Percentiles rank a stretch among this genome's conserved stretches.
phyloP scores from a whole-genome alignment of 345 rosid genomes.

The Theobroma cacao region DNA sequence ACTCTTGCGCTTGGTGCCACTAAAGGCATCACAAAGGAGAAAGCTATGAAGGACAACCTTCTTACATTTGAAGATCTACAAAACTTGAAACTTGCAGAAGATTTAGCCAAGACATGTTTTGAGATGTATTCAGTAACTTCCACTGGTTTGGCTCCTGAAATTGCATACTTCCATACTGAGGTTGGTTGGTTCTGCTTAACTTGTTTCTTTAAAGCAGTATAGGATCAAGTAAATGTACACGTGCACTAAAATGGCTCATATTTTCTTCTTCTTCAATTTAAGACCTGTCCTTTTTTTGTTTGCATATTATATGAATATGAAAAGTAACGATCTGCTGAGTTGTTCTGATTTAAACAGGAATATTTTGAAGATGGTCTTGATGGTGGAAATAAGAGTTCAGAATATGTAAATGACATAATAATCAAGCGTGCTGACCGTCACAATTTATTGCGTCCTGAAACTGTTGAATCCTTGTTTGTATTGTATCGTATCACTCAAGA shows the following conservation, averaged over 20 bases:
- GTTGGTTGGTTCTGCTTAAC: slow-evolving; percentile 33
- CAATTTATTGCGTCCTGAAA: slow-evolving; percentile 93
- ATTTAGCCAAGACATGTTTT: slow-evolving; percentile 84
- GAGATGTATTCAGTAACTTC: slow-evolving; percentile 95
- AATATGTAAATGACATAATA: slow-evolving; percentile 75
- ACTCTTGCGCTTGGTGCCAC: slow-evolving; percentile 97
- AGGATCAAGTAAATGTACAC: slow-evolving; percentile 6
- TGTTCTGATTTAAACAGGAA: slow-evolving; percentile 51
- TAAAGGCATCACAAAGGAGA: slow-evolving; percentile 77
- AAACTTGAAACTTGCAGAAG: slow-evolving; percentile 95
- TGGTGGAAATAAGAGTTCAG: slow-evolving; percentile 86
- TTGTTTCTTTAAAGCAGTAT: not conserved
- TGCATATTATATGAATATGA: slow-evolving; percentile 12
- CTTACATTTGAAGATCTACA: slow-evolving; percentile 86
- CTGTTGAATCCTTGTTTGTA: slow-evolving; percentile 90
- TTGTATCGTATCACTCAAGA: slow-evolving; percentile 85
- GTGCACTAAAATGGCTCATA: not conserved
- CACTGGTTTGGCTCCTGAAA: slow-evolving; percentile 97
- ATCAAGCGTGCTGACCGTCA: slow-evolving; percentile 86
- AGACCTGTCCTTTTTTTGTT: not conserved
- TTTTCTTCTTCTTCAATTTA: not conserved
- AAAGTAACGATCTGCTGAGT: slow-evolving; percentile 13
- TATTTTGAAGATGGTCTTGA: slow-evolving; percentile 74
- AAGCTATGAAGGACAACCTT: slow-evolving; percentile 72
- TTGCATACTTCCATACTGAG: slow-evolving; percentile 90